These are phyloP conservation scores for Syzygium jambos DNA, from an alignment of 345 rosid species.

Conservation along the genomic window DNA sequence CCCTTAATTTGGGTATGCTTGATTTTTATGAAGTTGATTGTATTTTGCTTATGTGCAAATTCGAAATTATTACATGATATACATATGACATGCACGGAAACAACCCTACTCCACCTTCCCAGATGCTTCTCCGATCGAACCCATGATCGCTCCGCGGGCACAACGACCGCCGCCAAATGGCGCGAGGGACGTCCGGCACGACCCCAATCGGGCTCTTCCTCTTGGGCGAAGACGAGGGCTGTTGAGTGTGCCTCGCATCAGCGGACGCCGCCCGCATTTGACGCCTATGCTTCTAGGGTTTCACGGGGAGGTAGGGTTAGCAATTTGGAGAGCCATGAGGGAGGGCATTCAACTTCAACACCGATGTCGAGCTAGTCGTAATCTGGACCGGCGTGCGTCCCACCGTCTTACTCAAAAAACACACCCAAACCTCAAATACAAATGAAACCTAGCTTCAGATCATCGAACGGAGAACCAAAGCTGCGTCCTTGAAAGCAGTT, in stretches of 20 bases:
- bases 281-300: conserved; percentile 24
- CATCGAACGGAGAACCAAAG: neutral
- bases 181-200: conserved; percentile 55
- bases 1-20: neutral
- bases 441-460: neutral
- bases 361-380: neutral
- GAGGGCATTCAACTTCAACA: neutral
- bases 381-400: neutral
- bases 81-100: neutral
- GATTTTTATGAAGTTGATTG: neutral
- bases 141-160: conserved; percentile 84
- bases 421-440: neutral
- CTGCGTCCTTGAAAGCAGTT: neutral
- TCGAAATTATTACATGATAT: neutral
- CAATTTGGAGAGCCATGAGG: conserved; percentile 1
- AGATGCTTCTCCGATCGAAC: conserved; percentile 77
- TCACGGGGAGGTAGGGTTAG: conserved; percentile 44
- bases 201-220: conserved; percentile 47
- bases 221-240: conserved; percentile 30
- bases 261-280: conserved; percentile 43
- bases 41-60: neutral
- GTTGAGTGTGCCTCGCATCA: conserved; percentile 35
- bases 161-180: conserved; percentile 70
- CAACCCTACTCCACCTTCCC: conserved; percentile 99
- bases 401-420: neutral